phyloP scores from a whole-genome alignment of 2,329 filamentous ascomycete genomes.

The Talaromyces sp. region DNA sequence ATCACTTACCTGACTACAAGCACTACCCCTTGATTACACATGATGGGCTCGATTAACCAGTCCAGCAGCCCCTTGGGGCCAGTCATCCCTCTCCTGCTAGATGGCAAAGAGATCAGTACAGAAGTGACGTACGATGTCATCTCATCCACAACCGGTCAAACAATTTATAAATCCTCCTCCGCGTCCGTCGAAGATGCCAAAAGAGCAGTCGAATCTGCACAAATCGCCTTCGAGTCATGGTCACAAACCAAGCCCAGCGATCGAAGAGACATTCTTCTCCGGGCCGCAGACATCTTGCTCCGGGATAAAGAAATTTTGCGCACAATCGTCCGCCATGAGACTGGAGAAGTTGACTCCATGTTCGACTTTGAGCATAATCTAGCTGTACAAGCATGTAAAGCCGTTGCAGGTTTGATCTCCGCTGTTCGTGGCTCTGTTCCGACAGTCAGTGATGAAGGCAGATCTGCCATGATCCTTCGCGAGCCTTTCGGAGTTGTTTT shows the following conservation, averaged over 20 bases:
- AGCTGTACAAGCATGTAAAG: slow-evolving; percentile 1
- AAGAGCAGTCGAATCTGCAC: slow-evolving; percentile 9
- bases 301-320: neutral
- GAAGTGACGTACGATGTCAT: neutral
- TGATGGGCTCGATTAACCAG: neutral
- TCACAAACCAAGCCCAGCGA: neutral
- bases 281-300: slow-evolving; percentile 3
- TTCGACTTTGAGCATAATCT: slow-evolving; percentile 6
- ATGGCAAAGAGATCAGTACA: neutral
- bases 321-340: neutral
- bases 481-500: slow-evolving; percentile 16
- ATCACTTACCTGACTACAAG: neutral
- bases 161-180: slow-evolving; percentile 1
- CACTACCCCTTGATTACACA: neutral
- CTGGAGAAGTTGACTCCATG: slow-evolving; percentile 4
- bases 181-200: slow-evolving; percentile 10
- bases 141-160: slow-evolving; percentile 4
- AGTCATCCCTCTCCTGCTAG: slow-evolving; percentile 8
- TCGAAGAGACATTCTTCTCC: slow-evolving; percentile 8
- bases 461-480: slow-evolving; percentile 24
- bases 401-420: slow-evolving; percentile 6
- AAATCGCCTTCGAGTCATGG: slow-evolving; percentile 10
- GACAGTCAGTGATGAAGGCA: slow-evolving; percentile 30
- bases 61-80: neutral
- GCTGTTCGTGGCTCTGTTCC: slow-evolving; percentile 25